Base-by-base conservation (phyloP, 2,329 filamentous ascomycete species). In the Fusarium sp. region DNA sequence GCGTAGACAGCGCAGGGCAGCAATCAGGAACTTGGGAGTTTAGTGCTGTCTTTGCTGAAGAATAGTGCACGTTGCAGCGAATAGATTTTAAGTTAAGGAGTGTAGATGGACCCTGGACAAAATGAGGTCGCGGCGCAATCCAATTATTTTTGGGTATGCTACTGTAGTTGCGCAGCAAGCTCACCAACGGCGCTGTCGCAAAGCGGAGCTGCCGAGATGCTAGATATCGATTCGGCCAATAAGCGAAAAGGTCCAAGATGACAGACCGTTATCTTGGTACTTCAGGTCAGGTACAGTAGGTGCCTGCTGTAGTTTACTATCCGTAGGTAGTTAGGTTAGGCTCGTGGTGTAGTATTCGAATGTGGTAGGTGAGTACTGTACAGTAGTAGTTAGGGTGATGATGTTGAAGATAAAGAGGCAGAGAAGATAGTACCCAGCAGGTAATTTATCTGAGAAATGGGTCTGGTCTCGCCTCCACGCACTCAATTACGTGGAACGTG, bases 401-500 rank as follows among this genome's bases (percentile, higher is more conserved):
- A 54, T 42, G 46, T 56, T 22, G 30, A 61, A 46, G 16, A 12
- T 53, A 27, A 18, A 52, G 55, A 44, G 20, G 22, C n/a, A 44
- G 10, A 52, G 30, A 63, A 24, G 18, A 37, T 7, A 24, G 24
- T 24, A 37, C 34, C 10, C 34, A 27, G 25, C 25, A n/a, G 18
- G 18, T 37, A 14, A 45, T 40, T 56, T 53, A 53, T 41, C 24
- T 53, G 49, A 53, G 34, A 27, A 53, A 27, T 24, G 13, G 48
- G 48, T 52, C 24, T 24, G 34, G 49, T 42, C 49, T 53, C 49
- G 49, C 49, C 49, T 67, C 62, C 52, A 68, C 41, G 27, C 32
- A 27, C 29, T 44, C 63, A 65, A 69, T 69, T 66, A 71, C 67
- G 64, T 71, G 67, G 68, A 71, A 69, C 68, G 51, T 60, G 58